Base-by-base conservation (phyloP, 306 rosid species). In the Lathyrus sativus region DNA sequence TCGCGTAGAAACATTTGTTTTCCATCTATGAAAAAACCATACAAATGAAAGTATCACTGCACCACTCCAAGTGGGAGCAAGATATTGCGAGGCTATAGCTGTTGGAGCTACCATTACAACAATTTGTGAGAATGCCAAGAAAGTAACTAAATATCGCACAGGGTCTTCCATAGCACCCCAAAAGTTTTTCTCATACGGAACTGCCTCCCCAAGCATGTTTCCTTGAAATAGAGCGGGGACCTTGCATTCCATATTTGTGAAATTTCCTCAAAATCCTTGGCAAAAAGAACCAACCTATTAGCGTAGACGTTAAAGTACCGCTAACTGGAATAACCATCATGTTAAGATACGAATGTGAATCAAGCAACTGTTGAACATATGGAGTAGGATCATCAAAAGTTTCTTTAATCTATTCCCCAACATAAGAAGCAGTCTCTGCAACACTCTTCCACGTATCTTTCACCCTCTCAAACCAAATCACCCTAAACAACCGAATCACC, bases 141-240 rank as follows among this genome's bases (percentile, higher is more conserved):
- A 93, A 54, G 96, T 90, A 61, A 87, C 69, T 15, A 90, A 76
- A 67, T 90, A 93, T 73, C 97, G 82, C 65, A 90, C 75, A 26
- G 97, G 99, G 58, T 86, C 96, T 80, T 93, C 97, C 79, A 93
- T 69, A 65, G 99, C 97, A 81, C 95, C 95, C 97, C 91, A 93
- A 81, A 90, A 72, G 72, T 90, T 88, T 80, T 85, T 85, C 81
- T 90, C 97, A 29, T 88, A 93, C 3, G 96, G 88, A 79, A 86
- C 76, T 14, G 79, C 70, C 69, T 76, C 85, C 56, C 26, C 69
- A 18, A 48, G 67, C 22, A 57, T 3, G 62, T 73, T 74, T 76
- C 82, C 82, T 14, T 91, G 62, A 9, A 87, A 59, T 59, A 88
- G 54, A 48, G 86, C 79, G 62, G 2, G 91, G 83, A 65, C 89